Evolutionary conservation across 495 filamentous ascomycete species (phyloP).

Genomic region (Trichoderma orchidacearum): DNA sequence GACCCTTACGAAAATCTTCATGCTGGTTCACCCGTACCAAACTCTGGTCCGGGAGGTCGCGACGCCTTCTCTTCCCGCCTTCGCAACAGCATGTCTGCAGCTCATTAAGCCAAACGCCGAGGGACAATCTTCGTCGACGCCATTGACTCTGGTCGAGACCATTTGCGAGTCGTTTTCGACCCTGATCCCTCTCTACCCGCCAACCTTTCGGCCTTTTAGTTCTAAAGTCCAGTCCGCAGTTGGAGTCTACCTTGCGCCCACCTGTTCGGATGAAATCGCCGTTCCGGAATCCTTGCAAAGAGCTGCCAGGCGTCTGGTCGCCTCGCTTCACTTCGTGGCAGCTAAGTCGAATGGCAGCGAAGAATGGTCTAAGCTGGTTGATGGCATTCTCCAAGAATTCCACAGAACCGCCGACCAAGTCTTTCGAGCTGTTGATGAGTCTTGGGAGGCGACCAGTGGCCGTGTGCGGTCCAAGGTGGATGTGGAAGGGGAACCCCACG

Average conservation of each 20-base stretch:
- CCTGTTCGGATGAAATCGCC: slow-evolving; percentile 25
- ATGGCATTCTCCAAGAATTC: slow-evolving; percentile 39
- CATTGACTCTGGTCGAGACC: slow-evolving; percentile 39
- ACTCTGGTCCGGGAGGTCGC: slow-evolving; percentile 78
- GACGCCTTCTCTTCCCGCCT: slow-evolving; percentile 64
- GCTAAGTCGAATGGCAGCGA: slow-evolving; percentile 57
- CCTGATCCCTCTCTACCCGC: slow-evolving; percentile 63
- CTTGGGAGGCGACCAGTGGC: slow-evolving; percentile 52
- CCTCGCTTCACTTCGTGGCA: slow-evolving; percentile 59
- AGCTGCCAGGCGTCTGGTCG: slow-evolving; percentile 43
- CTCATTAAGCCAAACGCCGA: slow-evolving; percentile 37
- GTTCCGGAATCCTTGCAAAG: slow-evolving; percentile 35
- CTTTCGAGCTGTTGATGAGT: slow-evolving; percentile 63
- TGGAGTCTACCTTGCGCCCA: slow-evolving; percentile 42
- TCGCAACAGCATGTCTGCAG: slow-evolving; percentile 58
- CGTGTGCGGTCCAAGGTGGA: slow-evolving; percentile 17
- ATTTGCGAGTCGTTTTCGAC: slow-evolving; percentile 44
- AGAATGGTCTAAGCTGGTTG: slow-evolving; percentile 59
- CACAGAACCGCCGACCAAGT: slow-evolving; percentile 60
- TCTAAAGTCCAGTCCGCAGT: slow-evolving; percentile 50
- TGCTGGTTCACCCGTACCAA: slow-evolving; percentile 64
- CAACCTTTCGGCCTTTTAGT: slow-evolving; percentile 61
- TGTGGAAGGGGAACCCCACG: slow-evolving; percentile 24
- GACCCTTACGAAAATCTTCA: slow-evolving; percentile 67
- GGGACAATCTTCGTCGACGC: slow-evolving; percentile 22